Percentiles rank a stretch among this genome's conserved stretches.
Evolutionary conservation across 2,329 filamentous ascomycete species (phyloP).

Genomic region (Aspergillus caelatus): DNA sequence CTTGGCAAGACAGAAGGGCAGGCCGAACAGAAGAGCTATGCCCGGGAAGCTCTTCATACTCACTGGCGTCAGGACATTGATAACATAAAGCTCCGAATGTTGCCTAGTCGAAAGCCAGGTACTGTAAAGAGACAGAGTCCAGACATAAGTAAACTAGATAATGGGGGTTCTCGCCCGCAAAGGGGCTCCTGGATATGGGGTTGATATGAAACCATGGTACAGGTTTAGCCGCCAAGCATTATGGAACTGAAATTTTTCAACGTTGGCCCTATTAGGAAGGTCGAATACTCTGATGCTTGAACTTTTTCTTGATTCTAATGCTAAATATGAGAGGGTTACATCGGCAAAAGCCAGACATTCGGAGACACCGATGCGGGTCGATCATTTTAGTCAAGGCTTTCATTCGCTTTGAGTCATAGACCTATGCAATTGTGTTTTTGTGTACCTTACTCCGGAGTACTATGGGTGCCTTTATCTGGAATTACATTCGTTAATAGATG

Average conservation of each 20-base stretch:
- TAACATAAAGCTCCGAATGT: background rate
- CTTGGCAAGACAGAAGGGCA: background rate
- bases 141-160: background rate
- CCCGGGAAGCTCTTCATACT: conserved; percentile 1
- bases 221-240: background rate
- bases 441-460: background rate
- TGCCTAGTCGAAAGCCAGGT: background rate
- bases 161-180: background rate
- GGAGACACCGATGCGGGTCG: background rate
- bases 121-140: no score
- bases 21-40: conserved; percentile 4
- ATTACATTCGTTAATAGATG: rapidly evolving
- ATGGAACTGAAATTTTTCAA: background rate
- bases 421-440: background rate
- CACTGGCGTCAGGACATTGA: background rate
- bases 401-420: background rate
- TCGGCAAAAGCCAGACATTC: background rate
- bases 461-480: no score
- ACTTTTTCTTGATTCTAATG: background rate
- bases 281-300: background rate
- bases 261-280: background rate
- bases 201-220: background rate
- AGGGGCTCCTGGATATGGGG: background rate
- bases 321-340: background rate
- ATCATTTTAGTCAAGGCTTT: background rate